phyloP scores from a whole-genome alignment of 2,329 filamentous ascomycete genomes.

The Metarhizium robertsii region DNA sequence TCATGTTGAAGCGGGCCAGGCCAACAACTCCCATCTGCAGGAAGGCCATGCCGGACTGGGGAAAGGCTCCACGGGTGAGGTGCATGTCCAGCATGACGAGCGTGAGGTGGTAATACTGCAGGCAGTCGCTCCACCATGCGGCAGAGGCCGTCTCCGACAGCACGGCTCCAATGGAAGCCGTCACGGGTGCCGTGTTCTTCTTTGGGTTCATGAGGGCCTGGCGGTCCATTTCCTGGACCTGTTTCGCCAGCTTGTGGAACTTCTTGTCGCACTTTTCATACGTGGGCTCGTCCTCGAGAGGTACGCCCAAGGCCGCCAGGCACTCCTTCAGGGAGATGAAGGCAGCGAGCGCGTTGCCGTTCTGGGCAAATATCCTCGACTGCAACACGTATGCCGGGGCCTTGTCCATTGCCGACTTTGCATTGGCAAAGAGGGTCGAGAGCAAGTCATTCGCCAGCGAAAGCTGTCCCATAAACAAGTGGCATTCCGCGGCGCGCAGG shows the following conservation, averaged over 20 bases:
- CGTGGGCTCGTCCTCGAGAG: slow-evolving; percentile 54
- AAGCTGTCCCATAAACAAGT: slow-evolving; percentile 68
- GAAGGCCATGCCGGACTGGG: slow-evolving; percentile 61
- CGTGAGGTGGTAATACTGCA: slow-evolving; percentile 64
- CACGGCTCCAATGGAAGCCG: slow-evolving; percentile 59
- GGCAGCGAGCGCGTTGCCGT: slow-evolving; percentile 61
- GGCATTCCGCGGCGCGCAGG: slow-evolving; percentile 72
- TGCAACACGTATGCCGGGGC: slow-evolving; percentile 76
- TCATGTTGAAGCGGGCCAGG: slow-evolving; percentile 60
- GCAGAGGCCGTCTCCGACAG: slow-evolving; percentile 60
- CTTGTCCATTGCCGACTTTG: slow-evolving; percentile 66
- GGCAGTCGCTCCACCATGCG: slow-evolving; percentile 63
- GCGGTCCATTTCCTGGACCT: slow-evolving; percentile 49
- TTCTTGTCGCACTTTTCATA: slow-evolving; percentile 70
- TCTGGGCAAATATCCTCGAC: slow-evolving; percentile 67
- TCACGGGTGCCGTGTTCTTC: slow-evolving; percentile 37
- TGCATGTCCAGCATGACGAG: slow-evolving; percentile 60
- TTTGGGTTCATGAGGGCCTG: slow-evolving; percentile 33
- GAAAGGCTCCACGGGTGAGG: slow-evolving; percentile 53
- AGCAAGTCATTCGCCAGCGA: slow-evolving; percentile 60
- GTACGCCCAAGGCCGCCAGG: slow-evolving; percentile 58
- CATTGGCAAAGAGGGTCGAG: slow-evolving; percentile 58
- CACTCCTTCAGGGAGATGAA: slow-evolving; percentile 63
- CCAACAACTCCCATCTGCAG: slow-evolving; percentile 60
- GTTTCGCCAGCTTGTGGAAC: slow-evolving; percentile 54